Evolutionary conservation across 2,329 filamentous ascomycete genomes (phyloP).

Genomic region (Penicillium sp.): DNA sequence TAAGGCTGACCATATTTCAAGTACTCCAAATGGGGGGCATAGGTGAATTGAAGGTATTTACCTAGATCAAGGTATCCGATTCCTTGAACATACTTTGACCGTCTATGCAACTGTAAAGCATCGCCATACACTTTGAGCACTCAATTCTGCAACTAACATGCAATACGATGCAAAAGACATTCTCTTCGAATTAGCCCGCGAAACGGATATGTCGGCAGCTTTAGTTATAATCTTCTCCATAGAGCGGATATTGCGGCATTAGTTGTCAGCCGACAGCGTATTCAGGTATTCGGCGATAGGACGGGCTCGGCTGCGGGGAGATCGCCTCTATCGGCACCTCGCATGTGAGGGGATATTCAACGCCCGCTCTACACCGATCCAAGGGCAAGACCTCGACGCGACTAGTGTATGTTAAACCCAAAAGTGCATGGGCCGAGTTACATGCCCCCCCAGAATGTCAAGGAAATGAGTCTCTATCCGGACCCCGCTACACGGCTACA

Average conservation of each 20-base stretch:
- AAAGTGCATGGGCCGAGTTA: neutral
- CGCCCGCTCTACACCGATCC: neutral
- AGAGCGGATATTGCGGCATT: neutral
- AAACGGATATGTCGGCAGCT: neutral
- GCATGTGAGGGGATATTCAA: neutral
- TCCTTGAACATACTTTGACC: neutral
- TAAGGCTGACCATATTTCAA: neutral
- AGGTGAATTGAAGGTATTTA: neutral
- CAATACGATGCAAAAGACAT: neutral
- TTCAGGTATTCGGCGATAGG: neutral
- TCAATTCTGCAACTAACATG: neutral
- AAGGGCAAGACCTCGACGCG: neutral
- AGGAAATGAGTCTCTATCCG: neutral
- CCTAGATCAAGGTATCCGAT: too few relatives aligned
- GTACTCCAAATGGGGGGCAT: neutral
- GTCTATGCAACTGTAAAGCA: neutral
- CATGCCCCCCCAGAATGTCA: neutral
- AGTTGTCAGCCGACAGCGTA: neutral
- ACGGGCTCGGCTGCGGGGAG: constrained; percentile 7
- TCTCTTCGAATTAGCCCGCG: neutral
- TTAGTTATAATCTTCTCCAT: neutral
- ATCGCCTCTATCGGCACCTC: constrained; percentile 1
- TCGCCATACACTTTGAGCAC: neutral
- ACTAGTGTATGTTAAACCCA: neutral
- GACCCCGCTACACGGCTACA: neutral